A percentile compares a stretch with the other conserved stretches of the same genome.
phyloP scores from a whole-genome alignment of 2,329 filamentous ascomycete species.

The Fusarium tricinctum region DNA sequence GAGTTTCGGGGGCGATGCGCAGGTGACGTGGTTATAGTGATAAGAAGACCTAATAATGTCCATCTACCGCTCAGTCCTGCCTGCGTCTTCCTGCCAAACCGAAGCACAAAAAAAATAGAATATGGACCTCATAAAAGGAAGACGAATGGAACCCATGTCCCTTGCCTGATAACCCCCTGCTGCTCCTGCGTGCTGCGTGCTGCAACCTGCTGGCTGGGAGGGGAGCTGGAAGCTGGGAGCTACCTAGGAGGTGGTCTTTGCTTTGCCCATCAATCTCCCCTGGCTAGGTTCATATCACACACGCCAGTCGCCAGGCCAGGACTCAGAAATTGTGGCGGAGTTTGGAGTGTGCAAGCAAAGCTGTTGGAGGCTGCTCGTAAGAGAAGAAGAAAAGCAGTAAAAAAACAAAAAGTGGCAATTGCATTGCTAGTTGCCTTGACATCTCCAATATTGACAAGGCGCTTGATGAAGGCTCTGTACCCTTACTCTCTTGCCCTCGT shows the following conservation, averaged over 20 bases:
- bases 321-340: conserved; percentile 49
- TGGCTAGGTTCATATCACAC: conserved; percentile 43
- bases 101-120: conserved; percentile 23
- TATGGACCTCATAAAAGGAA: conserved; percentile 21
- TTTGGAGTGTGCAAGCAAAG: conserved; percentile 35
- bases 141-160: conserved; percentile 45
- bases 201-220: conserved; percentile 38
- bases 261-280: conserved; percentile 45
- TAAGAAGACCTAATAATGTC: too few relatives aligned
- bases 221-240: conserved; percentile 25
- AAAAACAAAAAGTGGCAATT: conserved; percentile 35
- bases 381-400: background rate
- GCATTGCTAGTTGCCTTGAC: conserved; percentile 22
- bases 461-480: conserved; percentile 23
- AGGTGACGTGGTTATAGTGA: too few relatives aligned
- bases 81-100: conserved; percentile 40
- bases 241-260: conserved; percentile 39
- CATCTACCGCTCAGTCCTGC: conserved; percentile 14
- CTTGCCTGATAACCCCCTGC: background rate
- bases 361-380: conserved; percentile 1
- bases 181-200: conserved; percentile 36
- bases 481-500: conserved; percentile 24
- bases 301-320: conserved; percentile 5
- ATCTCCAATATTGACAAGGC: conserved; percentile 6
- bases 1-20: conserved; percentile 39